These are phyloP conservation scores for Lasiodiplodia theobromae DNA, from an alignment of 2,329 filamentous ascomycete genomes.

Conservation along the genomic window DNA sequence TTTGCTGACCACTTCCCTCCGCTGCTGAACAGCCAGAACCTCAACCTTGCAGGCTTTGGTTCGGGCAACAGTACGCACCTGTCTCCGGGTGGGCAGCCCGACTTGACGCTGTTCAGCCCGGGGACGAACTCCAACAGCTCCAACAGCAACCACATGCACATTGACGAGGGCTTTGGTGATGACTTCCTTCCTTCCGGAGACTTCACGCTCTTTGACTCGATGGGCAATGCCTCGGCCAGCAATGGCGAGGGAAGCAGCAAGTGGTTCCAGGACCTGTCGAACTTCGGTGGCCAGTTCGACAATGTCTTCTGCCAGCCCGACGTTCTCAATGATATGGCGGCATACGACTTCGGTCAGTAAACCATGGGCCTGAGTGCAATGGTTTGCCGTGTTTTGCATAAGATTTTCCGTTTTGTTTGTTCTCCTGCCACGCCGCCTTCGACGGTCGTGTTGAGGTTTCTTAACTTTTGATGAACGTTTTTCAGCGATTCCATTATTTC, in stretches of 20 bases:
- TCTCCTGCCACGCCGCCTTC: conserved; percentile 18
- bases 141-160: conserved; percentile 56
- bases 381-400: neutral
- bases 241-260: conserved; percentile 39
- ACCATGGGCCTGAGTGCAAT: neutral
- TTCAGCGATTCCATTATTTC: conserved; percentile 17
- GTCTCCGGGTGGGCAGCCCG: conserved; percentile 72
- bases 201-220: conserved; percentile 66
- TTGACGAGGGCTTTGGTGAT: conserved; percentile 68
- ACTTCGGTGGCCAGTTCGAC: conserved; percentile 48
- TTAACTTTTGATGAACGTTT: conserved; percentile 10
- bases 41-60: conserved; percentile 10
- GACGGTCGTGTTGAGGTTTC: conserved; percentile 25
- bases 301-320: conserved; percentile 30
- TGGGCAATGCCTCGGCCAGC: conserved; percentile 29
- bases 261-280: conserved; percentile 49
- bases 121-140: conserved; percentile 37
- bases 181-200: conserved; percentile 56
- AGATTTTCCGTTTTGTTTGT: neutral
- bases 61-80: conserved; percentile 59
- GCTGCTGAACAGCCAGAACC: conserved; percentile 13
- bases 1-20: conserved; percentile 43
- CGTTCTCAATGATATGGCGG: conserved; percentile 16
- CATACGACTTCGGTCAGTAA: conserved; percentile 25
- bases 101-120: conserved; percentile 73